Evolutionary conservation across 371 early-diverging fungal species (phyloP), one percentile per base, ranked within the genome.

Genomic region (Blakeslea trispora): DNA sequence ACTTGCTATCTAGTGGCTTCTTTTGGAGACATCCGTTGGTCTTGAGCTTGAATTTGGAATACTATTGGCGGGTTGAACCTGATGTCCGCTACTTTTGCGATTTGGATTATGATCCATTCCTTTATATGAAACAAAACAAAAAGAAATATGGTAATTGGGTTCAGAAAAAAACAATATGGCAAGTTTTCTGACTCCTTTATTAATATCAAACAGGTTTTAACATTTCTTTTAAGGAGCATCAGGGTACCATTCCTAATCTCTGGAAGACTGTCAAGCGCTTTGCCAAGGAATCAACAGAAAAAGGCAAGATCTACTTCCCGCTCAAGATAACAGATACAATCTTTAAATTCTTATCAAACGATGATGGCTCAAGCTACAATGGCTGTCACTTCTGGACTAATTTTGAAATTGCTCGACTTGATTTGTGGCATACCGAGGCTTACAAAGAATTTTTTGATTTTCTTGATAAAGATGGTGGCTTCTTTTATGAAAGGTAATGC

Each of bases 321-420:
- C 48, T 59, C 43, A 34, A 21, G 0, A 60, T 56, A 1, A 56
- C 42, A 32, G 63, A 69, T 7, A 69, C 58, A 18, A 53, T 69
- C 9, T 56, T 63, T 66, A 58, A 47, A 9, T 67, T 64, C 56
- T 41, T 70, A 14, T 51, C 61, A n/a, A 54, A 66, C 5, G 50
- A 68, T 24, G 45, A 57, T n/a, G 79, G 71, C 14, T 46, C 49
- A 4, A 15, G 22, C 0, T 86, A 86, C 57, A 86, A 83, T 48
- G 69, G 81, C 22, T 92, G 93, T 61, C 93, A 94, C 63, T 95
- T 93, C 54, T 94, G 95, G 94, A 82, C 79, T 19, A 95, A 95
- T 48, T 95, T 95, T 72, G 96, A 95, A 71, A 95, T 97, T 58
- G 96, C 84, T n/a, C 77, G 82, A 50, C 66, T 96, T 56, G 82